A percentile compares a stretch with the other conserved stretches of the same genome.
Conservation (phyloP, 306 rosid species). For the Alnus rubra region DNA sequence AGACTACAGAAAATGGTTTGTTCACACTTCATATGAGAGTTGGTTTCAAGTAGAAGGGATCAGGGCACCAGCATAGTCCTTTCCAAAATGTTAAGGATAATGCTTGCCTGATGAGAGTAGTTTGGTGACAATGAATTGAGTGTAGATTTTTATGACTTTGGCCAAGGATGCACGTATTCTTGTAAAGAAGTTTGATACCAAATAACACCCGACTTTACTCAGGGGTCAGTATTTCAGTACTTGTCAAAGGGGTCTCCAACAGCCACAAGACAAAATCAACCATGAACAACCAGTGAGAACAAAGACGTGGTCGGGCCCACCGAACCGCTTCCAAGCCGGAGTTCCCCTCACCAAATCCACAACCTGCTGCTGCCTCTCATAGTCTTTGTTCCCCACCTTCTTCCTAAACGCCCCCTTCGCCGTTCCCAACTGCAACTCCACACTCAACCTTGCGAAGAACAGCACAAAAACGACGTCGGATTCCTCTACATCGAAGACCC, state of each 20-base stretch:
- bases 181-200: background rate
- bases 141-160: background rate
- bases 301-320: no score
- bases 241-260: background rate
- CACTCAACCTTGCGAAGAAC: no score
- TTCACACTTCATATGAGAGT: background rate
- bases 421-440: no score
- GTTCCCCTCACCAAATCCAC: no score
- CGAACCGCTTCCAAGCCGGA: no score
- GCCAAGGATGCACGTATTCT: background rate
- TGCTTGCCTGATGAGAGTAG: background rate
- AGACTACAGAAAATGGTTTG: constrained; percentile 19
- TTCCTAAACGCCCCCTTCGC: no score
- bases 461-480: no score
- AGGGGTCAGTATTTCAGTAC: background rate
- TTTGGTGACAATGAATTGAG: background rate
- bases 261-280: no score
- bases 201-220: background rate
- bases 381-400: no score
- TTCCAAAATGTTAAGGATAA: background rate
- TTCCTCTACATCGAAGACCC: no score
- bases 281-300: no score
- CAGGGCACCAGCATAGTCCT: background rate
- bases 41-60: background rate
- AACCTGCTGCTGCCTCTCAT: no score